Conservation (phyloP, 2,329 filamentous ascomycete genomes). For the Cercospora sp. region DNA sequence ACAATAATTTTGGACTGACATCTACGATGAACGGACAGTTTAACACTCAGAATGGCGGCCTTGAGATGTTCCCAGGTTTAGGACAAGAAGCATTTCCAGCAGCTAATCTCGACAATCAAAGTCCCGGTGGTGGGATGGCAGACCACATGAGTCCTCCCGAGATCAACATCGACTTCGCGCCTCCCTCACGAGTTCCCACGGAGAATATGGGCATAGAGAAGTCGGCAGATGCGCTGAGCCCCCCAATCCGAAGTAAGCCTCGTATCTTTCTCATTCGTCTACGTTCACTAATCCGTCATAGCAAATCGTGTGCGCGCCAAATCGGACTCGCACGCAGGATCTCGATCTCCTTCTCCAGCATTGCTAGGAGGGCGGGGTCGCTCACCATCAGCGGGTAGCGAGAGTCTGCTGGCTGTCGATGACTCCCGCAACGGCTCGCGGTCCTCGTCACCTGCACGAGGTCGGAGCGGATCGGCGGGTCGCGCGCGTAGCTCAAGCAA, state of each 20-base stretch:
- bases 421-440: conserved; percentile 42
- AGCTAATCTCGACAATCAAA: conserved; percentile 48
- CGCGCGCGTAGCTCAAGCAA: conserved; percentile 54
- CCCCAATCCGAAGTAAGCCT: conserved; percentile 65
- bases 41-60: conserved; percentile 45
- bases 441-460: conserved; percentile 45
- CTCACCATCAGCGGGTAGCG: conserved; percentile 38
- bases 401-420: conserved; percentile 48
- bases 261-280: not conserved
- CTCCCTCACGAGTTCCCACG: conserved; percentile 56
- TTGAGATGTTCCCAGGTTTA: conserved; percentile 54
- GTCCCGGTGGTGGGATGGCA: conserved; percentile 61
- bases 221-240: conserved; percentile 77
- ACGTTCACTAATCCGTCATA: conserved; percentile 1
- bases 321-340: conserved; percentile 60
- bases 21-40: conserved; percentile 53
- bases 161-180: conserved; percentile 91
- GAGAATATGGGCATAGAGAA: conserved; percentile 50
- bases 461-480: conserved; percentile 36
- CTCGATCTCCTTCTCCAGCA: conserved; percentile 48
- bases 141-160: conserved; percentile 85
- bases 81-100: conserved; percentile 53
- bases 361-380: conserved; percentile 35
- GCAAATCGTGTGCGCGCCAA: conserved; percentile 57
- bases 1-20: conserved; percentile 50